Base-by-base conservation (phyloP, 108 stramenopile genomes). In the Cyclotella kingstonii region DNA sequence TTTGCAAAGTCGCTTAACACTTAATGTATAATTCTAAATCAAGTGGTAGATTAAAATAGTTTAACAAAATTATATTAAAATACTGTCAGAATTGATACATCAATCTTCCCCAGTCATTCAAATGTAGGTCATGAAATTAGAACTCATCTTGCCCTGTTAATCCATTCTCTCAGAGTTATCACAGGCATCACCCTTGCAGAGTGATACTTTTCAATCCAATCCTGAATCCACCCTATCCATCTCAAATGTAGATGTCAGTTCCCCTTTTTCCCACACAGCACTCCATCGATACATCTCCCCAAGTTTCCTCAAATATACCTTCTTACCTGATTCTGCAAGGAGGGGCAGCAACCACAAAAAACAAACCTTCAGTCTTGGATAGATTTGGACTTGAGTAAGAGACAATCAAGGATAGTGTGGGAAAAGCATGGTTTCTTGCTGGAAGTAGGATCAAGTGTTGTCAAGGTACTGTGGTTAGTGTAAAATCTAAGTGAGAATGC, bases 141-240 rank as follows among this genome's bases (percentile, higher is more conserved):
- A n/a, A 18, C 81, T 54, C 21, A 81, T 68, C 82, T 81, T 21
- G 86, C 89, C 27, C 95, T 81, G 43, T 92, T 85, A 36, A 93
- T 70, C 21, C 90, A 61, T 57, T 96, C 85, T 19, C 48, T 68
- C 11, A 92, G 54, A 12, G 71, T 87, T 23, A 56, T 66, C 11
- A 61, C 81, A 18, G 87, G 81, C 82, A 97, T 83, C 67, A 95
- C 94, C 39, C 92, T 63, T 8, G 87, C 85, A 52, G 74, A 59
- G 67, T 96, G 97, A 11, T 91, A 74, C 66, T 98, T 95, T 51
- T 98, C 97, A 58, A 96, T 97, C 97, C 97, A 98, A 65, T 98
- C 97, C 33, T 94, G 65, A 26, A 80, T 43, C 4, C 81, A 77
- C 5, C 96, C 96, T 62, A 48, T 97, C 96, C 60, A 97, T 75